Conservation (phyloP, 2,329 filamentous ascomycete species). For the Fusarium chlamydosporum region DNA sequence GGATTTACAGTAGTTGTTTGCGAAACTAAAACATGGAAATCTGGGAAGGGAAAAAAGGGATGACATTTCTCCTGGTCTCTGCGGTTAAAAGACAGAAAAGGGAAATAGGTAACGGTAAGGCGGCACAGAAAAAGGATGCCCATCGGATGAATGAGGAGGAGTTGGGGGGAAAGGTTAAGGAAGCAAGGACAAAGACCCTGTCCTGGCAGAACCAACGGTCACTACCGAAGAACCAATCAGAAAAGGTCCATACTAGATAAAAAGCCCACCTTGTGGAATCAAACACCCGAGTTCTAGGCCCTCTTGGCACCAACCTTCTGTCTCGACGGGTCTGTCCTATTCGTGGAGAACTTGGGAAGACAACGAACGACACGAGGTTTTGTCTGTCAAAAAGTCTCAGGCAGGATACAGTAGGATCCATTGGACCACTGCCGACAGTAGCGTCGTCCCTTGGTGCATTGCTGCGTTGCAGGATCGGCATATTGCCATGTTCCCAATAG, state of each 20-base stretch:
- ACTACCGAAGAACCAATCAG: conserved; percentile 41
- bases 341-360: conserved; percentile 18
- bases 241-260: not conserved
- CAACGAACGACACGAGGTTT: not conserved
- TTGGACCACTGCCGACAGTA: conserved; percentile 38
- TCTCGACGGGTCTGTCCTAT: conserved; percentile 16
- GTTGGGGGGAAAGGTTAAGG: conserved; percentile 13
- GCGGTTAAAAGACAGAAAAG: too few species aligned
- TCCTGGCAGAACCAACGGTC: conserved; percentile 14
- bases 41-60: not conserved
- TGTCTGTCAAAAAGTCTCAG: not conserved
- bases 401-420: too few species aligned
- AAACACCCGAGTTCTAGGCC: conserved; percentile 35
- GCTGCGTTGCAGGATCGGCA: conserved; percentile 35
- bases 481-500: not conserved
- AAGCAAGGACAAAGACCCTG: conserved; percentile 27
- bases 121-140: not conserved
- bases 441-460: conserved; percentile 25
- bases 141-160: not conserved
- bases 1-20: conserved; percentile 22
- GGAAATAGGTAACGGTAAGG: not conserved
- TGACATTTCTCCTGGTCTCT: not conserved
- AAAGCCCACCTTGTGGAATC: conserved; percentile 24
- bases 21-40: conserved; percentile 14
- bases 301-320: conserved; percentile 33